Base-by-base conservation (phyloP, 2,329 filamentous ascomycete genomes). In the Orbilia brochopaga region DNA sequence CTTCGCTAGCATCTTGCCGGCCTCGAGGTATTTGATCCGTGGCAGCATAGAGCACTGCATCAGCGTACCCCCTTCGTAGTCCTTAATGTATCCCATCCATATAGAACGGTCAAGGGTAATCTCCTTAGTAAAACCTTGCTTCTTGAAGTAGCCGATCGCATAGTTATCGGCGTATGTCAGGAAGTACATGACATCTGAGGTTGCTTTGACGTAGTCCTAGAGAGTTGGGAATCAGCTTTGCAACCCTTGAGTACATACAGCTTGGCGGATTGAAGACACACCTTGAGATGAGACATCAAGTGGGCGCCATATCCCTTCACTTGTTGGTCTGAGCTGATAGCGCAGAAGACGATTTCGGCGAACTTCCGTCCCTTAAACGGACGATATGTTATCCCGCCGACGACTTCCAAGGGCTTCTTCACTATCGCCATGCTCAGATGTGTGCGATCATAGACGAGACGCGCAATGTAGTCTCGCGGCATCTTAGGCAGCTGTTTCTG, bases 61-160 rank as follows among this genome's bases (percentile, higher is more conserved):
- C 73, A 99, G 96, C 0, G 94, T 99, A 67, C 94, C 94, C 66
- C 94, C 94, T 80, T 99, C 94, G 79, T 99, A 99, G 79, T 99
- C 94, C 79, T 99, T 99, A 82, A 99, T 99, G 77, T 97, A 99
- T 1, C 94, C 94, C 94, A 97, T 97, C 94, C 94, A 99, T 2
- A 91, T 88, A 1, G 88, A 87, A 77, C 88, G 90, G 69, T 94
- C 90, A 0, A 99, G 86, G 0, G 92, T 96, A 74, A 99, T 97
- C 77, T 99, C 93, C 79, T 99, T 99, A 1, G 94, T 97, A 78
- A 99, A 99, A 0, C 94, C 94, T 79, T 99, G 94, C 79, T 99
- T 99, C 80, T 97, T 96, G 81, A 99, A 99, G 80, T 97, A 99
- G 10, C 94, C 94, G 75, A 96, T 99, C 42, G 94, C 94, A 78